phyloP scores from a whole-genome alignment of 2,329 filamentous ascomycete species.

The Aspergillus nomiae region DNA sequence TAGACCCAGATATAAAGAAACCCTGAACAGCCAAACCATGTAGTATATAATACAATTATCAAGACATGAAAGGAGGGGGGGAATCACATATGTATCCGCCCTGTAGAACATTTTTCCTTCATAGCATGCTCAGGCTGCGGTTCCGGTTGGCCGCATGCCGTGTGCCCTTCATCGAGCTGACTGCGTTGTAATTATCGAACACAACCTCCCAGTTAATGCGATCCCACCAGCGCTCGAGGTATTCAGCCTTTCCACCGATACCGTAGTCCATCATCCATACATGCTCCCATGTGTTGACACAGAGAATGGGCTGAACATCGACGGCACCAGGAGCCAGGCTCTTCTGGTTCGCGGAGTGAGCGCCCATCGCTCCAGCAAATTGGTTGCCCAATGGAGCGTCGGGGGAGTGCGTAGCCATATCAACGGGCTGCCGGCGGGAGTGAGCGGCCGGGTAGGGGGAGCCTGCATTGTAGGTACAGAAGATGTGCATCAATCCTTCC shows the following conservation, averaged over 20 bases:
- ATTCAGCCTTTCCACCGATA: slow-evolving; percentile 72
- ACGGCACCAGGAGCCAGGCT: slow-evolving; percentile 42
- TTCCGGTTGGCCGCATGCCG: slow-evolving; percentile 23
- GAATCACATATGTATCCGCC: slow-evolving; percentile 5
- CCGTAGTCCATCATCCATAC: slow-evolving; percentile 85
- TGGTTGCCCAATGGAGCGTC: slow-evolving; percentile 37
- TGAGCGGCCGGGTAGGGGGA: slow-evolving; percentile 85
- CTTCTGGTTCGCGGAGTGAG: slow-evolving; percentile 36
- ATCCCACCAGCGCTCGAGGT: slow-evolving; percentile 82
- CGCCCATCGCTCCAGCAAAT: slow-evolving; percentile 39
- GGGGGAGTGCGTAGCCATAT: slow-evolving; percentile 47
- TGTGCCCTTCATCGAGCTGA: slow-evolving; percentile 26
- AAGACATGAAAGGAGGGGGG: slow-evolving; percentile 17
- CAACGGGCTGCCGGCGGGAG: slow-evolving; percentile 66
- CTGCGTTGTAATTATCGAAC: slow-evolving; percentile 46
- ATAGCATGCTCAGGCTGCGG: slow-evolving; percentile 31
- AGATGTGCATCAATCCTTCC: slow-evolving; percentile 61
- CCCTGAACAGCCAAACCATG: slow-evolving; percentile 18
- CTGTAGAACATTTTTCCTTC: slow-evolving; percentile 11
- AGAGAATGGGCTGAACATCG: slow-evolving; percentile 76
- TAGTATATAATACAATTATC: slow-evolving; percentile 33
- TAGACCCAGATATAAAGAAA: slow-evolving; percentile 17
- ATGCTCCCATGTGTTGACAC: slow-evolving; percentile 96
- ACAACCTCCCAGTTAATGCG: slow-evolving; percentile 83
- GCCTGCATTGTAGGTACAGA: slow-evolving; percentile 89